Percentiles rank a stretch among this genome's conserved stretches.
Evolutionary conservation across 192 early-diverging fungal genomes (phyloP).

Genomic region (Entomortierella chlamydospora): DNA sequence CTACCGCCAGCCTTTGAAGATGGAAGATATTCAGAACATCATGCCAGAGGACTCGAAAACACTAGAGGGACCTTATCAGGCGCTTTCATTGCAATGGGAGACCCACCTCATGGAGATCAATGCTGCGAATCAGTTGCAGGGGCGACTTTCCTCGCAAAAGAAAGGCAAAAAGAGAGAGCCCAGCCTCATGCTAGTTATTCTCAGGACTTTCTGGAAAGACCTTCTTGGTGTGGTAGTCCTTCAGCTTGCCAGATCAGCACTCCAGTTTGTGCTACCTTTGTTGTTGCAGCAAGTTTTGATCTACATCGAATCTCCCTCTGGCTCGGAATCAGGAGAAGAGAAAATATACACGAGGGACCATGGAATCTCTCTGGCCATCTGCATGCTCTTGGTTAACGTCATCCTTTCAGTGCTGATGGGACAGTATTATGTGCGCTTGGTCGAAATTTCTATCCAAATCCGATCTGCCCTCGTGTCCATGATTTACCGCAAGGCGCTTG

Average conservation of each 20-base stretch:
- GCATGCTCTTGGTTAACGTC: slow-evolving; percentile 14
- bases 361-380: slow-evolving; percentile 12
- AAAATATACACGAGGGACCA: background rate
- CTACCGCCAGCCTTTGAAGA: slow-evolving; percentile 1
- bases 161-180: background rate
- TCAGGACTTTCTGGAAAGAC: slow-evolving; percentile 1
- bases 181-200: slow-evolving; percentile 15
- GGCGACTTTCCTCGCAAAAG: background rate
- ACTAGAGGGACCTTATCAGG: background rate
- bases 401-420: background rate
- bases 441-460: slow-evolving; percentile 71
- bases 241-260: background rate
- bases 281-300: slow-evolving; percentile 24
- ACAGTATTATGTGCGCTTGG: slow-evolving; percentile 7
- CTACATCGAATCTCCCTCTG: slow-evolving; percentile 26
- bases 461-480: slow-evolving; percentile 76
- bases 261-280: slow-evolving; percentile 16
- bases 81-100: slow-evolving; percentile 14
- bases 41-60: slow-evolving; percentile 8
- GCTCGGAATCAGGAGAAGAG: too few species aligned
- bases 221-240: background rate
- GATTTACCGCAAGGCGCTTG: slow-evolving; percentile 85
- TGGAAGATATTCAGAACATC: slow-evolving; percentile 10
- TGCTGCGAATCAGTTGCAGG: background rate
- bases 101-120: background rate